A percentile compares a stretch with the other conserved stretches of the same genome.
phyloP scores from a whole-genome alignment of 78 protist species.

The Dictyostelium firmibasis region DNA sequence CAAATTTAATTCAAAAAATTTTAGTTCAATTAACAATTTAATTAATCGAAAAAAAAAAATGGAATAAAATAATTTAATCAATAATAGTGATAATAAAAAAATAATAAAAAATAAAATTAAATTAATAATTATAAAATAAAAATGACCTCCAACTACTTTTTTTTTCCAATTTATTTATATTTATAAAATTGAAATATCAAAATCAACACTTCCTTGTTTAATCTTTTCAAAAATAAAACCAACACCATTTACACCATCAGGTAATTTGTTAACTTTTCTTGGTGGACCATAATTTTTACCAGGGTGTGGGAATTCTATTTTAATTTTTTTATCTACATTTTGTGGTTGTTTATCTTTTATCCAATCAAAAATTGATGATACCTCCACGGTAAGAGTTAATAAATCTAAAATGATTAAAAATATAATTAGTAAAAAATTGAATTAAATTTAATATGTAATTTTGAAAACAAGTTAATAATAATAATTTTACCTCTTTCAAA shows the following conservation, averaged over 20 bases:
- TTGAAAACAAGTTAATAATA: too few relatives aligned
- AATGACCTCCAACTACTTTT: too few relatives aligned
- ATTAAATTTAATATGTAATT: not conserved
- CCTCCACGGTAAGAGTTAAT: not conserved
- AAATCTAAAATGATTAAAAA: not conserved
- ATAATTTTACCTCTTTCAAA: slow-evolving; percentile 13
- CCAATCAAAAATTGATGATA: slow-evolving; percentile 8
- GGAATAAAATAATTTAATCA: not conserved
- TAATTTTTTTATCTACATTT: not conserved
- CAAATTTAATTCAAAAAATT: slow-evolving; percentile 26
- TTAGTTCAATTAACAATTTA: slow-evolving; percentile 39
- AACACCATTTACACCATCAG: not conserved
- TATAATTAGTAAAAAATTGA: not conserved
- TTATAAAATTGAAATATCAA: not conserved
- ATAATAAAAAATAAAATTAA: not conserved
- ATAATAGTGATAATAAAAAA: not conserved
- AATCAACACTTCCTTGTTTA: not conserved
- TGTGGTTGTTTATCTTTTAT: not conserved
- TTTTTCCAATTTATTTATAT: not conserved
- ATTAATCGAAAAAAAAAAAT: not conserved
- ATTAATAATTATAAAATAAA: not conserved
- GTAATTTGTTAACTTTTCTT: not conserved
- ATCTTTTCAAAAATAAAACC: slow-evolving; percentile 24
- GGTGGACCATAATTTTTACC: slow-evolving; percentile 15
- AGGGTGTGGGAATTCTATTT: slow-evolving; percentile 5